Percentiles rank a stretch among this genome's conserved stretches.
These are phyloP conservation scores for Rhizopogon sp. DNA, from an alignment of 768 basidiomycete species.

Conservation along the genomic window DNA sequence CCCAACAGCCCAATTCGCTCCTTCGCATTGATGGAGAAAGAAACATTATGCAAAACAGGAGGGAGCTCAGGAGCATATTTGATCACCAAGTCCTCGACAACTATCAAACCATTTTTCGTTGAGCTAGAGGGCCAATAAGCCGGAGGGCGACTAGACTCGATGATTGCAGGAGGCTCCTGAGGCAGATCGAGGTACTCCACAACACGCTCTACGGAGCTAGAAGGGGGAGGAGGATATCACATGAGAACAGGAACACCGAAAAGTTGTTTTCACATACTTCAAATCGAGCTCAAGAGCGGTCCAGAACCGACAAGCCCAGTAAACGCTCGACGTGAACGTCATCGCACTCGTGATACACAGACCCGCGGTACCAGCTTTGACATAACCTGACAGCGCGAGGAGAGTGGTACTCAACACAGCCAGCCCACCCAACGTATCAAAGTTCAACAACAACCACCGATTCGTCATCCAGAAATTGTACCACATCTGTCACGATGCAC, in stretches of 20 bases:
- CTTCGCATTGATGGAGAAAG: conserved; percentile 64
- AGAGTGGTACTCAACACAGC: conserved; percentile 73
- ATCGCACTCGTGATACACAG: conserved; percentile 74
- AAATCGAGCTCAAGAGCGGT: conserved; percentile 67
- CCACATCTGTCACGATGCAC: conserved; percentile 53
- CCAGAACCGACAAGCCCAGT: conserved; percentile 47
- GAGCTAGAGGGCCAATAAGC: conserved; percentile 90
- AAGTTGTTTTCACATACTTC: conserved; percentile 43
- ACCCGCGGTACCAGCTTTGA: conserved; percentile 59
- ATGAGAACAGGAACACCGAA: background rate
- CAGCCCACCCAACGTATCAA: conserved; percentile 71
- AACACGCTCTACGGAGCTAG: conserved; percentile 83
- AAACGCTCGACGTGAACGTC: conserved; percentile 48
- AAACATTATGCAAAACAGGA: conserved; percentile 68
- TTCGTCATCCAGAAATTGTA: conserved; percentile 89
- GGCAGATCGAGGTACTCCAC: conserved; percentile 89
- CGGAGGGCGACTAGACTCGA: conserved; percentile 72
- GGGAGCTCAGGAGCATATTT: conserved; percentile 86
- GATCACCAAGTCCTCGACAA: conserved; percentile 70
- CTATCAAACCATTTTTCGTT: conserved; percentile 50
- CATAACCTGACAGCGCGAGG: conserved; percentile 63
- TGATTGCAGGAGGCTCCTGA: conserved; percentile 76
- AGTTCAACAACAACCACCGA: conserved; percentile 79
- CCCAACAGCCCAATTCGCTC: conserved; percentile 81
- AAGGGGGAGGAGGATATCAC: conserved; percentile 4